Percentiles rank a stretch among this genome's conserved stretches.
phyloP scores from a whole-genome alignment of 169 alveolate species.

The Plasmodium vivax region DNA sequence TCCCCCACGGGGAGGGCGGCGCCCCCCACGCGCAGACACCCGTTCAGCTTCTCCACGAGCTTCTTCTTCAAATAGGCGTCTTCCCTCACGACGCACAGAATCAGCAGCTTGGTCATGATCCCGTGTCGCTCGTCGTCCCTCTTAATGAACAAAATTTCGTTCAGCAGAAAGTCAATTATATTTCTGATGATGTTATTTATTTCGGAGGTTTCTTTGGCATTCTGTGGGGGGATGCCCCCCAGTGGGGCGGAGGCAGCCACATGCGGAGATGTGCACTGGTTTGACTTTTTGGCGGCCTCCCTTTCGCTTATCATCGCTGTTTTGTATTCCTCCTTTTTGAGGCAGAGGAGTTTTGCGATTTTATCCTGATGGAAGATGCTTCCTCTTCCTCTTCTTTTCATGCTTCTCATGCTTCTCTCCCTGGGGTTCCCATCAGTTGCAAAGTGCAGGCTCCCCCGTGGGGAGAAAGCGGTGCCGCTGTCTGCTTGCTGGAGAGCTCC shows the following conservation, averaged over 20 bases:
- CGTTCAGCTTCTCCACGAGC: slow-evolving; percentile 52
- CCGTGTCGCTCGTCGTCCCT: slow-evolving; percentile 54
- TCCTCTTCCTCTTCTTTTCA: background rate
- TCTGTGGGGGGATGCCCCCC: background rate
- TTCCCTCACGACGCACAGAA: slow-evolving; percentile 60
- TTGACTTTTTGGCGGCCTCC: background rate
- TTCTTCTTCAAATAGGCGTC: slow-evolving; percentile 64
- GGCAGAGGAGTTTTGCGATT: slow-evolving; percentile 10
- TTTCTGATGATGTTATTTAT: slow-evolving; percentile 68
- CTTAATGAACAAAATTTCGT: slow-evolving; percentile 70
- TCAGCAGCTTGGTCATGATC: slow-evolving; percentile 57
- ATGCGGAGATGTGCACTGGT: background rate
- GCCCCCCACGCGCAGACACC: background rate
- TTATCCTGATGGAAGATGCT: slow-evolving; percentile 34
- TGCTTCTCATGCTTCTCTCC: background rate
- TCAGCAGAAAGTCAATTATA: slow-evolving; percentile 59
- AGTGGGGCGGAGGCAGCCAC: no score
- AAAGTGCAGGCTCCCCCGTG: background rate
- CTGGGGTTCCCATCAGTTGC: background rate
- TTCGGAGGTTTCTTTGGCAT: slow-evolving; percentile 7
- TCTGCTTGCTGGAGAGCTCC: background rate
- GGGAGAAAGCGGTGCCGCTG: background rate
- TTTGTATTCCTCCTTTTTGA: slow-evolving; percentile 64
- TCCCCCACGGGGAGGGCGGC: background rate
- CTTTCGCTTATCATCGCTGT: slow-evolving; percentile 1